These are phyloP conservation scores for Syzygium oleosum DNA, from an alignment of 345 rosid species.

Conservation along the genomic window DNA sequence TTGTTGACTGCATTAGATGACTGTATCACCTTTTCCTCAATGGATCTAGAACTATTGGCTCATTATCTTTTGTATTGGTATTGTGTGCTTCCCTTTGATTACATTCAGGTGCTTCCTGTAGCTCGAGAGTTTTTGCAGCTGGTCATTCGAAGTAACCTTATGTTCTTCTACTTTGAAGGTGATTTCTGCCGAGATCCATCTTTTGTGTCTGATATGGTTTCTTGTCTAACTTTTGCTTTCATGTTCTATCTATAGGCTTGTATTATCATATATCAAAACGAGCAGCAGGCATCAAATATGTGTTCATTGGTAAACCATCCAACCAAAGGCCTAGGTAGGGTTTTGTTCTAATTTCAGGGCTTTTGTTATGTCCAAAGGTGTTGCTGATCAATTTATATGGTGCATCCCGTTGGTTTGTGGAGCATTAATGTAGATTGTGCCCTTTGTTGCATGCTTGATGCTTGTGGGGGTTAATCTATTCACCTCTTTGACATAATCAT, in stretches of 20 bases:
- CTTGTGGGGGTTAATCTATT: not conserved
- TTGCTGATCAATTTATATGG: not conserved
- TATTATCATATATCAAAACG: conserved; percentile 95
- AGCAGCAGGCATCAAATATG: conserved; percentile 74
- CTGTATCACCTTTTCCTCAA: not conserved
- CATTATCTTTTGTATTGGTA: not conserved
- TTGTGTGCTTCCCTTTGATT: conserved; percentile 2
- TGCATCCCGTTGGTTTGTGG: not conserved
- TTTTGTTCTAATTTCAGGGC: not conserved
- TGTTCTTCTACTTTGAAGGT: conserved; percentile 99
- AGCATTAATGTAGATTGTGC: not conserved
- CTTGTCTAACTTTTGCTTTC: not conserved
- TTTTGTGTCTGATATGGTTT: not conserved
- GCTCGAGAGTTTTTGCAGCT: conserved; percentile 78
- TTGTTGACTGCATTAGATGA: not conserved
- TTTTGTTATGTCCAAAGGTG: not conserved
- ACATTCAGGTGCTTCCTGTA: conserved; percentile 57
- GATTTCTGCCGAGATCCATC: conserved; percentile 8
- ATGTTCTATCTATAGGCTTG: conserved; percentile 36
- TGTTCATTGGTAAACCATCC: conserved; percentile 82
- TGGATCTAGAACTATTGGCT: not conserved
- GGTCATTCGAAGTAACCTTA: conserved; percentile 74
- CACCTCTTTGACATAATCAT: not conserved
- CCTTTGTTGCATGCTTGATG: not conserved
- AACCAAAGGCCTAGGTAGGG: conserved; percentile 90